Evolutionary conservation across 345 rosid genomes (phyloP).

Genomic region (Citrus sp.): DNA sequence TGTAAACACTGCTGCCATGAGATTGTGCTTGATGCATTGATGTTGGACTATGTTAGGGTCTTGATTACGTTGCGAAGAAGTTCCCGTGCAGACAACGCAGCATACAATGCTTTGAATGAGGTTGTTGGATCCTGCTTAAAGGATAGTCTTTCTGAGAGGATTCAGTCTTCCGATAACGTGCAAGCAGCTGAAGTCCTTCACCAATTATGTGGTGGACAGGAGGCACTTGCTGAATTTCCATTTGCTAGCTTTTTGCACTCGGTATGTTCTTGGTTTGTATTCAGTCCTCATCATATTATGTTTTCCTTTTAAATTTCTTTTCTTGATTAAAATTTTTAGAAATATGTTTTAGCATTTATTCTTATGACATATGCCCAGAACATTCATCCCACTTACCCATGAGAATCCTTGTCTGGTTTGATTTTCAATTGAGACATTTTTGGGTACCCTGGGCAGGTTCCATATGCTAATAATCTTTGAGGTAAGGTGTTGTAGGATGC

Average conservation of each 20-base stretch:
- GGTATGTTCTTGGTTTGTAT: constrained; percentile 40
- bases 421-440: not conserved
- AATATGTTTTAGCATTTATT: not conserved
- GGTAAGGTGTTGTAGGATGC: not conserved
- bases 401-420: not conserved
- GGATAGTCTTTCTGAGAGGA: constrained; percentile 37
- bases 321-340: not conserved
- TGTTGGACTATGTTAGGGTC: constrained; percentile 82
- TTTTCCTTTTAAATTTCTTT: not conserved
- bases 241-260: constrained; percentile 74
- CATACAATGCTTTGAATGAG: constrained; percentile 56
- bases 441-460: not conserved
- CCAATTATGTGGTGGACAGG: constrained; percentile 58
- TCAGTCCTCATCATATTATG: not conserved
- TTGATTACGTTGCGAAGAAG: constrained; percentile 77
- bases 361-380: not conserved
- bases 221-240: constrained; percentile 95
- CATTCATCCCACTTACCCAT: not conserved
- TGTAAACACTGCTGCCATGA: constrained; percentile 77
- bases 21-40: constrained; percentile 69
- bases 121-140: constrained; percentile 48
- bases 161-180: constrained; percentile 32
- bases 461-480: not conserved
- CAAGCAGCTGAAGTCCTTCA: constrained; percentile 31
- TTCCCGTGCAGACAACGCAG: constrained; percentile 64